phyloP scores from a whole-genome alignment of 805 yeast genomes.

The Cyberlindnera bimundalis region DNA sequence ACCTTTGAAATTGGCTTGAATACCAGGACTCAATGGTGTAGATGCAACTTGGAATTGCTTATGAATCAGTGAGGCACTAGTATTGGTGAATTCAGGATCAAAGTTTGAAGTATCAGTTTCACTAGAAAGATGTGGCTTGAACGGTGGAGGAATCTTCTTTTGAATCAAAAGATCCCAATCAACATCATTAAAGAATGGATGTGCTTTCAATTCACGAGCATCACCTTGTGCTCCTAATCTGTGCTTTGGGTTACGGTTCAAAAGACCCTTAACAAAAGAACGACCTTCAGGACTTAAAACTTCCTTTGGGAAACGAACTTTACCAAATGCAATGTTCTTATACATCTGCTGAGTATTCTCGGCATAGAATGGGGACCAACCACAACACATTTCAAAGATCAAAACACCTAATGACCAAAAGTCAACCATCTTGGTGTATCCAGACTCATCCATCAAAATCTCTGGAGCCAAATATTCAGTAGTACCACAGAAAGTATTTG shows the following conservation, averaged over 20 bases:
- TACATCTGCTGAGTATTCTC: constrained; percentile 98
- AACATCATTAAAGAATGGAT: constrained; percentile 86
- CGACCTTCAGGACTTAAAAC: constrained; percentile 91
- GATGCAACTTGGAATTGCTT: constrained; percentile 52
- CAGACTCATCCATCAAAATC: constrained; percentile 89
- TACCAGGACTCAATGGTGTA: constrained; percentile 89
- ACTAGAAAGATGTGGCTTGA: constrained; percentile 85
- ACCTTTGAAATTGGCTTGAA: constrained; percentile 95
- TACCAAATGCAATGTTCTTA: constrained; percentile 97
- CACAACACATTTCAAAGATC: constrained; percentile 98
- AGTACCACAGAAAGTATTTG: constrained; percentile 97
- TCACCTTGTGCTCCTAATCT: constrained; percentile 89
- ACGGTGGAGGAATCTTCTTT: constrained; percentile 93
- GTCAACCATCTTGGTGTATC: constrained; percentile 98
- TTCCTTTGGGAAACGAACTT: constrained; percentile 95
- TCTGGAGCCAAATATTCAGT: constrained; percentile 98
- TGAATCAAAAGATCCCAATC: constrained; percentile 81
- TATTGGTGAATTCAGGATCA: constrained; percentile 95
- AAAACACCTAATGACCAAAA: constrained; percentile 98
- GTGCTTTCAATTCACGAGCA: constrained; percentile 88
- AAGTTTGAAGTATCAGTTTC: constrained; percentile 96
- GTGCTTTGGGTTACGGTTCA: constrained; percentile 94
- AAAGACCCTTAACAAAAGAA: constrained; percentile 89
- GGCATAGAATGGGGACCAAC: constrained; percentile 99
- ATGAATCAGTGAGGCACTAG: constrained; percentile 78